These are phyloP conservation scores for Termitomyces sp. DNA, from an alignment of 768 basidiomycete genomes.

Conservation along the genomic window DNA sequence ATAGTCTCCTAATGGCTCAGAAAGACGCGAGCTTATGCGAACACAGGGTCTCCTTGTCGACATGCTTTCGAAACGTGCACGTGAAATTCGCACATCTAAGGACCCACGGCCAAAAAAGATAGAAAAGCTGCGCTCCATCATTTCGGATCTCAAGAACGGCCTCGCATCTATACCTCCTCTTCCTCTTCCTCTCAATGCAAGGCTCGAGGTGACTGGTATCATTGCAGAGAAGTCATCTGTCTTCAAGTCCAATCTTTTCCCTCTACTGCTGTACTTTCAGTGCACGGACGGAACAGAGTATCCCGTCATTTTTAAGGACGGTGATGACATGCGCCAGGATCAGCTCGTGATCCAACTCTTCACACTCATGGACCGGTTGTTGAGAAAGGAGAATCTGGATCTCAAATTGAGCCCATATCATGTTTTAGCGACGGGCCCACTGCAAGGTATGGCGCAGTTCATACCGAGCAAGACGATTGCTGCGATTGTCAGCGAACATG, in stretches of 20 bases:
- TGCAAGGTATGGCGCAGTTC: constrained; percentile 96
- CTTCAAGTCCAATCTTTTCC: constrained; percentile 96
- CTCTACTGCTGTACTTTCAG: constrained; percentile 86
- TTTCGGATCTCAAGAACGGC: constrained; percentile 82
- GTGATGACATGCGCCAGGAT: constrained; percentile 97
- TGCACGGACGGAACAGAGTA: constrained; percentile 81
- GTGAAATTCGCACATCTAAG: constrained; percentile 83
- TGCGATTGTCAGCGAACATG: constrained; percentile 89
- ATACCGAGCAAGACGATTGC: constrained; percentile 95
- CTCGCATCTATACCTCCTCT: constrained; percentile 76
- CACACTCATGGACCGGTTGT: constrained; percentile 91
- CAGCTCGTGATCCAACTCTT: constrained; percentile 98
- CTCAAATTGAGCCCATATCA: constrained; percentile 87
- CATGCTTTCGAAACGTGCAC: constrained; percentile 78
- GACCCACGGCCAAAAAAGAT: constrained; percentile 97
- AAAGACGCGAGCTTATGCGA: constrained; percentile 83
- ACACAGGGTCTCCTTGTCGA: constrained; percentile 89
- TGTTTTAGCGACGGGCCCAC: constrained; percentile 86
- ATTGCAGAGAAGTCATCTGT: constrained; percentile 89
- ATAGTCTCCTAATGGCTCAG: constrained; percentile 69
- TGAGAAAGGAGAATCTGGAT: constrained; percentile 94
- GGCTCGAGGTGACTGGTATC: constrained; percentile 78
- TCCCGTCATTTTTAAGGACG: constrained; percentile 97
- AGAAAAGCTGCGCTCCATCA: constrained; percentile 82
- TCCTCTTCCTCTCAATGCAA: constrained; percentile 89